Evolutionary conservation across 805 yeast genomes (phyloP), one percentile per base, ranked within the genome.

Genomic region (Komagataella mondaviorum): DNA sequence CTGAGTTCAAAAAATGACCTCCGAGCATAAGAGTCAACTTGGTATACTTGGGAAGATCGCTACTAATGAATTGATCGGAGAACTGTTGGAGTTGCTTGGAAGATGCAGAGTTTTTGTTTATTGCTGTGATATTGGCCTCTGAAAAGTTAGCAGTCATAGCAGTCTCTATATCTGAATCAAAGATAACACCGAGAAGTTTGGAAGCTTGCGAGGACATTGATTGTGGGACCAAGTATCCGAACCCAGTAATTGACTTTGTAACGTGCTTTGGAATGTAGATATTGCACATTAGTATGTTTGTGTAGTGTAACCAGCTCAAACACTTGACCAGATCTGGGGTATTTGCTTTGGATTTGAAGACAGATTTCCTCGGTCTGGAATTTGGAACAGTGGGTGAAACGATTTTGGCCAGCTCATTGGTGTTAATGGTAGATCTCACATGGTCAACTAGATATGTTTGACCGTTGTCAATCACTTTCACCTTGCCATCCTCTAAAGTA

Each of bases 21-120:
- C 97, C 97, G 57, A 89, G 68, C 97, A 91, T 91, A 23, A 88
- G 75, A 0, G 99, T 93, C 51, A 90, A 61, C 57, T 85, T 88
- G 4, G 88, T 78, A 56, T 81, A 83, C 0, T 69, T 67, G 20
- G 63, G 60, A 24, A 60, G 54, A n/a, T 36, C 16, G 14, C 16
- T 36, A 12, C 7, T 46, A 4, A n/a, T 8, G 48, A 46, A n/a
- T 46, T 20, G 16, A 23, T 22, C 16, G 2, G 22, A 16, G 6
- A 49, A 52, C 54, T 48, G 36, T 55, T 44, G 56, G 53, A 18
- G 55, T 52, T 43, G 55, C 52, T 53, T 49, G 47, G 17, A 58
- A 49, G 18, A 20, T 24, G 20, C 47, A 10, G 17, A 30, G 36
- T 23, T 39, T 10, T 16, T 16, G 30, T 48, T 18, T 18, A 22